Evolutionary conservation across 1,139 yeast genomes (phyloP), one percentile per base, ranked within the genome.

Genomic region (Protomyces pachydermus): DNA sequence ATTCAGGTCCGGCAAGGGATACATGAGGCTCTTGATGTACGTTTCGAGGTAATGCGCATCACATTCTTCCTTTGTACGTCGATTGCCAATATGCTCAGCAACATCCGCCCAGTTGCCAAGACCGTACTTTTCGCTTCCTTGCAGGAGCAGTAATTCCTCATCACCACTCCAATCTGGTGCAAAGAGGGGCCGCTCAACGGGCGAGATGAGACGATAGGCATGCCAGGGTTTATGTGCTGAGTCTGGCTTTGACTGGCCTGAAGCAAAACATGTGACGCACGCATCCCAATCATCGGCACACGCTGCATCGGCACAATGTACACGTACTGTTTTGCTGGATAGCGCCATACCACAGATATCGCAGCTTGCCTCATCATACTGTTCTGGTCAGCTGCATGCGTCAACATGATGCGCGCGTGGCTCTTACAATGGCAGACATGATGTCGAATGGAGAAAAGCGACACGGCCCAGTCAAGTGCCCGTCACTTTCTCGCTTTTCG

Each of bases 61-160:
- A 16, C 91, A 97, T 74, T 95, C 98, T 68, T 91, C 97, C 73
- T 88, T 90, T 32, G 91, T 84, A 67, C 98, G 76, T 56, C 93
- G 91, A 50, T 60, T 65, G 6, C 98, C 98, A 65, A 95, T 88
- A 73, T 89, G 96, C 72, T 93, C 98, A 10, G 97, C 88, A 18
- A 93, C 84, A 74, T 93, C 98, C 71, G 89, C 96, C 98, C 98
- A 93, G 74, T 91, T 91, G 3, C 98, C 99, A 65, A 91, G 78
- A 0, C 99, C 98, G 65, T 83, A 82, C 4, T 89, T 87, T 74
- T 91, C 97, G 61, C 96, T 87, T 6, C 98, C 98, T 74, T 91
- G 96, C 23, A 95, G 82, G 67, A 93, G 79, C 57, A 90, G 78
- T 67, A 91, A 74, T 74, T 93, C 99, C 74, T 93, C 99, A 75